phyloP scores from a whole-genome alignment of 345 rosid species.

The Anacardium occidentale region DNA sequence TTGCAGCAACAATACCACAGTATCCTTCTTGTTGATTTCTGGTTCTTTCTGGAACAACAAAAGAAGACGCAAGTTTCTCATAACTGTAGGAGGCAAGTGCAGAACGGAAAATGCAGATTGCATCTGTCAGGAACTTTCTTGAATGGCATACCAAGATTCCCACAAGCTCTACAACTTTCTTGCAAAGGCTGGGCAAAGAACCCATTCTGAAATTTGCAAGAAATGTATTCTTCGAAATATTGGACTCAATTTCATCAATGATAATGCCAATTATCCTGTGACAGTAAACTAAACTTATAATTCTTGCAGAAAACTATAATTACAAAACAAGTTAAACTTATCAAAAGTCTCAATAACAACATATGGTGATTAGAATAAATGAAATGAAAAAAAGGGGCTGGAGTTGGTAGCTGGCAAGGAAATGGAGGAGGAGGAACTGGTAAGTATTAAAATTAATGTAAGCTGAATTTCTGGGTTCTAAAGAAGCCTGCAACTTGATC shows the following conservation, averaged over 20 bases:
- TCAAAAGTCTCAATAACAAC: neutral
- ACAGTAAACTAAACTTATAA: slow-evolving; percentile 19
- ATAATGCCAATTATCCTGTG: slow-evolving; percentile 83
- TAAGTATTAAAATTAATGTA: neutral
- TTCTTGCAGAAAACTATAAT: neutral
- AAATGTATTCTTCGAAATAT: slow-evolving; percentile 78
- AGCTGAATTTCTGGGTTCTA: slow-evolving; percentile 1
- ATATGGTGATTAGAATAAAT: neutral
- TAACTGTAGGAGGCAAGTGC: neutral
- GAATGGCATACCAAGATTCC: slow-evolving; percentile 70
- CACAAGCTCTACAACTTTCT: slow-evolving; percentile 87
- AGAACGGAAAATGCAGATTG: slow-evolving; percentile 13
- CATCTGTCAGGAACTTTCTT: slow-evolving; percentile 1
- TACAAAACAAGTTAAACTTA: slow-evolving; percentile 1
- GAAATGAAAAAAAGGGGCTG: neutral
- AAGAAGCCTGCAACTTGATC: neutral
- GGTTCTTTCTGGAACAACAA: slow-evolving; percentile 76
- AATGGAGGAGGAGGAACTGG: neutral
- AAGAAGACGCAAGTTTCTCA: neutral
- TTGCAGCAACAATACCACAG: slow-evolving; percentile 79
- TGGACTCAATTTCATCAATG: slow-evolving; percentile 84
- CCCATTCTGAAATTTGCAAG: slow-evolving; percentile 89
- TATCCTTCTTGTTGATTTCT: slow-evolving; percentile 64
- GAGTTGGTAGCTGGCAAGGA: neutral
- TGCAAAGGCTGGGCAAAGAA: slow-evolving; percentile 64